Base-by-base conservation (phyloP, 371 early-diverging fungal genomes). In the Mortierella sp. region DNA sequence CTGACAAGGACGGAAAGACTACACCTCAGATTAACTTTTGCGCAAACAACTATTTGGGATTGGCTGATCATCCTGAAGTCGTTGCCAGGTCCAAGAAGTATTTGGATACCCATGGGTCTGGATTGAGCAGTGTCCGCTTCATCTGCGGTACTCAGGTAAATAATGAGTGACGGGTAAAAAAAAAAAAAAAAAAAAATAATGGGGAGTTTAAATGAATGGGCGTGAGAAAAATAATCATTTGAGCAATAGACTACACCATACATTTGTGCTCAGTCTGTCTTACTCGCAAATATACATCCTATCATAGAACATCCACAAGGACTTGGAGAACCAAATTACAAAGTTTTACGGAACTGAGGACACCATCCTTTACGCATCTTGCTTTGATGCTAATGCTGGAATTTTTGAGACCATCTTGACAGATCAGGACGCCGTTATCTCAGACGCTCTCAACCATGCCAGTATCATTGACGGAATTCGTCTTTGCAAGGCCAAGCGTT, bases 321-420 rank as follows among this genome's bases (percentile, higher is more conserved):
- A 89, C 28, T 85, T 91, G 0, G 91, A 91, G 64, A 65, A 83
- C 22, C 83, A 88, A 69, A 85, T 91, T 73, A 70, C 86, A 50
- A 71, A 84, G 52, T 91, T 91, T 53, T 86, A 91, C 74, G 88
- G 86, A 61, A 85, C 84, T 0, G 67, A 83, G 45, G 91, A 91
- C 76, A 89, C 90, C 11, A 91, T 91, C 40, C 85, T 91, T 28
- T 91, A 91, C 38, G 87, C 90, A 13, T 88, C 88, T n/a, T 91
- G 91, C 77, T 90, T 91, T 60, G 91, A 91, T 57, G 91, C 91
- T 70, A 91, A 91, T 63, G 91, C 91, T 22, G 90, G 91, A 3
- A 85, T 91, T 65, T 91, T 91, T 62, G 91, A 91, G 74, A 86
- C 88, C 32, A 79, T 91, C 61, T 71, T 91, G 43, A 87, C 84